Conservation (phyloP, 2,329 filamentous ascomycete species). For the Parastagonospora avenae region DNA sequence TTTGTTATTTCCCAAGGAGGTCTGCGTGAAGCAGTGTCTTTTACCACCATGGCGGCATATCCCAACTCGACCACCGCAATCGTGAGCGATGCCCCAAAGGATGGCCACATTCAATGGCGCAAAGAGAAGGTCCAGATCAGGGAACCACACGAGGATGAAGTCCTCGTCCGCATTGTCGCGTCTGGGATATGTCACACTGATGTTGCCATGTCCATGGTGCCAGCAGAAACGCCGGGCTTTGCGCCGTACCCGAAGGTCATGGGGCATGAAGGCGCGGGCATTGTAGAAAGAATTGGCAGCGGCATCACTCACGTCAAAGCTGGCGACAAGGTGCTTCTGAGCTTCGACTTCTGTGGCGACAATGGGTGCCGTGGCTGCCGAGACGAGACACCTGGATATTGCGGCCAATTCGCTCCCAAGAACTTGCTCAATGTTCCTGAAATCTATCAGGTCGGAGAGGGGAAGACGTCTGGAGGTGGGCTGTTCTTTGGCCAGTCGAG, state of each 20-base stretch:
- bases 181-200: slow-evolving; percentile 63
- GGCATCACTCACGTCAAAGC: slow-evolving; percentile 49
- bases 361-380: slow-evolving; percentile 55
- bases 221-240: slow-evolving; percentile 35
- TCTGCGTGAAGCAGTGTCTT: too few species aligned
- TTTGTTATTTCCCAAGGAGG: too few species aligned
- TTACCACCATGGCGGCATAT: slow-evolving; percentile 4
- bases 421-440: slow-evolving; percentile 48
- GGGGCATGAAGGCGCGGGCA: slow-evolving; percentile 62
- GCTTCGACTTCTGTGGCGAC: slow-evolving; percentile 55
- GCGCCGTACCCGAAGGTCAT: slow-evolving; percentile 54
- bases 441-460: slow-evolving; percentile 27
- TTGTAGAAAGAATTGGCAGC: slow-evolving; percentile 53
- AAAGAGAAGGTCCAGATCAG: slow-evolving; percentile 46
- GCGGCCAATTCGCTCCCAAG: slow-evolving; percentile 53
- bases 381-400: slow-evolving; percentile 55
- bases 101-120: slow-evolving; percentile 45
- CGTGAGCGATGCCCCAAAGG: slow-evolving; percentile 44
- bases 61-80: slow-evolving; percentile 40
- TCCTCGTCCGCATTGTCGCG: slow-evolving; percentile 60
- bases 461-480: slow-evolving; percentile 34
- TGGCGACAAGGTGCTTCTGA: slow-evolving; percentile 56
- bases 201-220: slow-evolving; percentile 51
- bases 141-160: slow-evolving; percentile 52
- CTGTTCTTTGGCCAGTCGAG: slow-evolving; percentile 58